Conservation (phyloP, 2,329 filamentous ascomycete species). For the Uncinocarpus reesii region DNA sequence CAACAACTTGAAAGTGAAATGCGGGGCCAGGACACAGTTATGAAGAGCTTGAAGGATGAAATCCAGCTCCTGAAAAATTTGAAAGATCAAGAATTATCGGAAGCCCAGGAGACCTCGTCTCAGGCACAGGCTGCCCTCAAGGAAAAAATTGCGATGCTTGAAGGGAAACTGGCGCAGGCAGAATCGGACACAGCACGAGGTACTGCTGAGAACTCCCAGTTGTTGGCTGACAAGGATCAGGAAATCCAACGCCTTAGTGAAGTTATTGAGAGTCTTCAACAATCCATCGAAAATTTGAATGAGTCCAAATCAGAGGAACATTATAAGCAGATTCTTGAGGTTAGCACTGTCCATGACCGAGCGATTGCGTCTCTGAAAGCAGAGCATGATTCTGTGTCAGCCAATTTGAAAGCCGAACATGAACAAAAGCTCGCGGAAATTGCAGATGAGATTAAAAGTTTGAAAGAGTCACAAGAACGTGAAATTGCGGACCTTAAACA, state of each 20-base stretch:
- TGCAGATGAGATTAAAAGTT: conserved; percentile 15
- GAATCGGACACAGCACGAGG: conserved; percentile 25
- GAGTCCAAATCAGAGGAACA: conserved; percentile 16
- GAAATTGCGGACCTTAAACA: conserved; percentile 16
- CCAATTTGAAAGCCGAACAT: conserved; percentile 14
- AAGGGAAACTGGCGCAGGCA: conserved; percentile 27
- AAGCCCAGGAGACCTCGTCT: conserved; percentile 27
- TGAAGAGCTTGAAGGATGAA: conserved; percentile 33
- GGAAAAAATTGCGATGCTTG: conserved; percentile 29
- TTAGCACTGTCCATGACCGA: conserved; percentile 14
- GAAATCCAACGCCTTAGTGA: conserved; percentile 29
- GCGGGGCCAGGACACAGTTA: conserved; percentile 30
- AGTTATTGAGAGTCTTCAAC: conserved; percentile 26
- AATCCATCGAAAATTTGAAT: conserved; percentile 22
- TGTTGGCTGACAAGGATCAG: conserved; percentile 29
- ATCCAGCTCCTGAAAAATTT: conserved; percentile 27
- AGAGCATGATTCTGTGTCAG: conserved; percentile 16
- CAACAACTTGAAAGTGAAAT: conserved; percentile 11
- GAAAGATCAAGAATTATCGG: conserved; percentile 32
- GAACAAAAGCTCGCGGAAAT: conserved; percentile 17
- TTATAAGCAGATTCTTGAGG: conserved; percentile 10
- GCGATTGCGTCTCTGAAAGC: conserved; percentile 16
- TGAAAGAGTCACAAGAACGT: conserved; percentile 12
- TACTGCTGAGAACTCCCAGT: conserved; percentile 13
- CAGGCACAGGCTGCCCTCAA: conserved; percentile 25